Conservation (phyloP, 148 eudicot genomes). For the Polygonum maritimum region DNA sequence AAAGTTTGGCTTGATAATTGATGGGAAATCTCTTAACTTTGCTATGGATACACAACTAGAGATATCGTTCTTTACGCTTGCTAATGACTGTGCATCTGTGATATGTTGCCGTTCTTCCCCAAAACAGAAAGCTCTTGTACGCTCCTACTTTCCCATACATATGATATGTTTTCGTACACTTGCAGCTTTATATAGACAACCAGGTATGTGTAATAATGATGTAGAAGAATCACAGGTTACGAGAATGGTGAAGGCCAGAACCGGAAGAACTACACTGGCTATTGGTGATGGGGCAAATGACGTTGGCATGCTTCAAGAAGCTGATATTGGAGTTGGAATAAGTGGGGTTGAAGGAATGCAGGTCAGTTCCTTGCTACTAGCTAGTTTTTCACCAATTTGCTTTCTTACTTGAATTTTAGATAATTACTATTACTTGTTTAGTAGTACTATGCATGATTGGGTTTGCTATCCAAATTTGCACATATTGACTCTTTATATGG, state of each 20-base stretch:
- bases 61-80: constrained; percentile 60
- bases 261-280: constrained; percentile 68
- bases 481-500: too few relatives aligned
- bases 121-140: constrained; percentile 97
- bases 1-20: constrained; percentile 69
- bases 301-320: constrained; percentile 99
- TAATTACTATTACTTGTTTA: too few relatives aligned
- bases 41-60: constrained; percentile 61
- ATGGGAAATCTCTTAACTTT: constrained; percentile 76
- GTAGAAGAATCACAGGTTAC: constrained; percentile 74
- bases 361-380: constrained; percentile 28
- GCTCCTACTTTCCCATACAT: constrained; percentile 10
- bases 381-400: neutral
- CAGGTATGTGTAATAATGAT: constrained; percentile 33
- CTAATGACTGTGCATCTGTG: constrained; percentile 68
- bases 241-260: constrained; percentile 72
- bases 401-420: neutral
- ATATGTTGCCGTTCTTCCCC: constrained; percentile 98
- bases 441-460: too few relatives aligned
- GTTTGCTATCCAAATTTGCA: neutral
- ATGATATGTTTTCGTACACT: neutral
- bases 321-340: constrained; percentile 94
- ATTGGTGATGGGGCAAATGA: constrained; percentile 99
- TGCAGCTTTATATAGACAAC: constrained; percentile 1
- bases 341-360: constrained; percentile 98